phyloP scores from a whole-genome alignment of 1,139 yeast species.

The Debaryomyces coudertii region DNA sequence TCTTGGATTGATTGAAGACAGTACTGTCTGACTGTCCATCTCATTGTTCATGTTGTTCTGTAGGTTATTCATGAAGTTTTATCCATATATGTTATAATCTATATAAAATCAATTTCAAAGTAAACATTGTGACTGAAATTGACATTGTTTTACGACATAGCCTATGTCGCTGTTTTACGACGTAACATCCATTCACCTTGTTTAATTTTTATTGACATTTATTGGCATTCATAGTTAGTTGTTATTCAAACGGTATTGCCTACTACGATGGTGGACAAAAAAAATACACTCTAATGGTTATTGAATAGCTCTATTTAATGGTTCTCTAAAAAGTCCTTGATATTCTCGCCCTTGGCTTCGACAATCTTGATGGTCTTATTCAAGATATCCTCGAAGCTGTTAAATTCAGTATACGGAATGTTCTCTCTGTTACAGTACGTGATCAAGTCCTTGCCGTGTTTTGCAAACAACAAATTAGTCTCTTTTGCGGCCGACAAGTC shows the following conservation, averaged over 20 bases:
- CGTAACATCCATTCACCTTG: too few species aligned
- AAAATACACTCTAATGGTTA: not conserved
- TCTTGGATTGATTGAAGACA: not conserved
- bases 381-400: slow-evolving; percentile 73
- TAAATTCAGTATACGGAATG: slow-evolving; percentile 85
- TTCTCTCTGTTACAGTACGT: slow-evolving; percentile 77
- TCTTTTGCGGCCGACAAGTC: slow-evolving; percentile 95
- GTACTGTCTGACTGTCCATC: not conserved
- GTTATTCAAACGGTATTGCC: too few species aligned
- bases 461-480: slow-evolving; percentile 90
- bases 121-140: too few species aligned
- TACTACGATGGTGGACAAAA: too few species aligned
- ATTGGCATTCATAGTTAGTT: too few species aligned
- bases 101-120: too few species aligned
- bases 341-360: slow-evolving; percentile 29
- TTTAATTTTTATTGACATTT: too few species aligned
- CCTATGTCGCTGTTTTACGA: too few species aligned
- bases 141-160: too few species aligned
- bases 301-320: slow-evolving; percentile 1
- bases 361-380: slow-evolving; percentile 44
- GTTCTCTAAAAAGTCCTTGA: slow-evolving; percentile 35
- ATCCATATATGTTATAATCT: too few species aligned
- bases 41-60: not conserved
- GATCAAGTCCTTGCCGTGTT: slow-evolving; percentile 87
- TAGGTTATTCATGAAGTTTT: not conserved